Evolutionary conservation across 2,329 filamentous ascomycete genomes (phyloP), one percentile per base, ranked within the genome.

Genomic region (Paecilomyces niveus): DNA sequence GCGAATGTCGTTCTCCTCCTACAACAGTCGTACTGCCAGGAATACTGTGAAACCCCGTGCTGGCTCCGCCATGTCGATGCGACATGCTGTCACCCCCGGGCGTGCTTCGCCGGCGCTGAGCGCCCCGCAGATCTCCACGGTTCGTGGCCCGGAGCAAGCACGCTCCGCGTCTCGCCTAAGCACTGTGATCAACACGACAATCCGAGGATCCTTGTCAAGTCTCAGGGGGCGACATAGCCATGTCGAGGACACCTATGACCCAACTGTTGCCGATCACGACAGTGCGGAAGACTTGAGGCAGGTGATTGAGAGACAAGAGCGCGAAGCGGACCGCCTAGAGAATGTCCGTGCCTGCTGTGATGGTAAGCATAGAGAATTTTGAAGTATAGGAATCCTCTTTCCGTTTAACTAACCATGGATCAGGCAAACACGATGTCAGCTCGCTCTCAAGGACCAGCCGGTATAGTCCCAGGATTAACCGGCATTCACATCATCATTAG

Each of bases 261-360:
- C 70, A 54, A 76, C 73, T 56, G 62, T 74, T 18, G 72, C 71
- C 52, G 72, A 68, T 15, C 85, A 88, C 63, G 89, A 93, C 70
- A 91, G 88, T 67, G 89, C 89, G 2, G 91, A 96, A 73, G 91
- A 97, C 70, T 73, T 96, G 58, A 82, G 90, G 58, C 83, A 87
- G 63, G 86, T 92, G 63, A 90, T 93, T 67, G 89, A 93, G 75
- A 81, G 75, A 54, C 73, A 78, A 56, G 72, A 84, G 62, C 80
- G 85, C 57, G 89, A 92, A 64, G 81, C 87, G 26, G 89, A 92
- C 70, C 83, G 87, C 62, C 81, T 97, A 67, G 93, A 97, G 80
- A 97, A 99, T 73, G 94, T 99, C 63, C 83, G 94, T 70, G 92
- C 93, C 60, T 99, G 94, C 78, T 99, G 94, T 75, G 94, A 97